phyloP scores from a whole-genome alignment of 352 stramenopile species.

The Phytophthora tentaculata region DNA sequence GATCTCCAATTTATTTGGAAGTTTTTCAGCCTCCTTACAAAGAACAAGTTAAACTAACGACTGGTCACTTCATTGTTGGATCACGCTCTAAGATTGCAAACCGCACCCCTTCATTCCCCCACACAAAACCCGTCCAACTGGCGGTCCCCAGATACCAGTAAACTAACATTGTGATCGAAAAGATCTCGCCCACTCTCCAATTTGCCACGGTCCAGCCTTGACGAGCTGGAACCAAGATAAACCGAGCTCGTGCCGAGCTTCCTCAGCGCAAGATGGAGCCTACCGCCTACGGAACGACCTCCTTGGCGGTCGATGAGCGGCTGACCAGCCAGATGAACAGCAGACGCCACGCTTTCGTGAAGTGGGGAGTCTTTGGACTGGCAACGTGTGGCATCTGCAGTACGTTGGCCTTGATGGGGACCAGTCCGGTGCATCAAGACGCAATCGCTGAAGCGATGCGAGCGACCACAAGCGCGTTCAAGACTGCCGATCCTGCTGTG shows the following conservation, averaged over 20 bases:
- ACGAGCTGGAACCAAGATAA: neutral
- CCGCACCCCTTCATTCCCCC: conserved; percentile 11
- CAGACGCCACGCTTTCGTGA: conserved; percentile 28
- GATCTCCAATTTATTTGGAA: too few species aligned
- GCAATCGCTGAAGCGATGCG: conserved; percentile 11
- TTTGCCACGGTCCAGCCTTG: conserved; percentile 11
- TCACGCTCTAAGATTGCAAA: neutral
- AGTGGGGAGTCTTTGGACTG: conserved; percentile 36
- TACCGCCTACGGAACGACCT: conserved; percentile 51
- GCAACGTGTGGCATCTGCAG: conserved; percentile 35
- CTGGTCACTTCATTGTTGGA: conserved; percentile 12
- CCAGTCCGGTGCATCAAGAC: conserved; percentile 23
- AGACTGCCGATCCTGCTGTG: conserved; percentile 15
- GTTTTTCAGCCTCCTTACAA: conserved; percentile 14
- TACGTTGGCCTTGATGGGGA: conserved; percentile 27
- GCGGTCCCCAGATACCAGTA: neutral
- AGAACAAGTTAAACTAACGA: conserved; percentile 25
- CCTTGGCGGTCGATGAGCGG: conserved; percentile 33
- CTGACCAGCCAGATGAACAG: conserved; percentile 9
- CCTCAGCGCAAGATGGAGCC: conserved; percentile 22
- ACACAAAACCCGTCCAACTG: neutral
- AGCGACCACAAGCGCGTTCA: conserved; percentile 9
- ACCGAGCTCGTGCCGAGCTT: neutral
- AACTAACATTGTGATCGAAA: neutral
- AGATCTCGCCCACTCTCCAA: conserved; percentile 22